Percentiles rank a stretch among this genome's conserved stretches.
Conservation (phyloP, 1,284 basidiomycete species). For the Sporisorium graminicola region DNA sequence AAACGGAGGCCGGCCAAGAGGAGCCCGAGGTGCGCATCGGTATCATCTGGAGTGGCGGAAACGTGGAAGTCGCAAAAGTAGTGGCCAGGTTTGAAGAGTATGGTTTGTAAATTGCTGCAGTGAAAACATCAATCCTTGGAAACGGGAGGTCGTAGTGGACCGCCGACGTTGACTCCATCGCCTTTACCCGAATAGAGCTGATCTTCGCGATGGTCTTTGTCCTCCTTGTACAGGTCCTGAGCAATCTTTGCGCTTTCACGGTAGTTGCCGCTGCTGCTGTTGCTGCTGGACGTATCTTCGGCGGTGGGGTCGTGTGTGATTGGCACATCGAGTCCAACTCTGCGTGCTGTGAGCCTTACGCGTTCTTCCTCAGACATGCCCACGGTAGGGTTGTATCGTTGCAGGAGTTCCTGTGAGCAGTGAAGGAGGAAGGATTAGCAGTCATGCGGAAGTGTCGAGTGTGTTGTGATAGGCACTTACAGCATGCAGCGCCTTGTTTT, state of each 20-base stretch:
- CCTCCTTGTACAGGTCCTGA: conserved; percentile 37
- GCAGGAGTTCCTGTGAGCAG: conserved; percentile 71
- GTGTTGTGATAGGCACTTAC: conserved; percentile 69
- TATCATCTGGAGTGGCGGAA: conserved; percentile 69
- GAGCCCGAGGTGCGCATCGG: conserved; percentile 62
- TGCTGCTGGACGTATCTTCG: not conserved
- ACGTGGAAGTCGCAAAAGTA: conserved; percentile 55
- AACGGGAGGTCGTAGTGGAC: conserved; percentile 41
- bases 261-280: conserved; percentile 19
- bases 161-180: conserved; percentile 46
- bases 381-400: conserved; percentile 83
- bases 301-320: conserved; percentile 26
- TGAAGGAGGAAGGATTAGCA: conserved; percentile 73
- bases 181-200: conserved; percentile 48
- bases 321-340: conserved; percentile 79
- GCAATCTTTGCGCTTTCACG: conserved; percentile 45
- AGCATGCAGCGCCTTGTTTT: conserved; percentile 77
- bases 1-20: conserved; percentile 16
- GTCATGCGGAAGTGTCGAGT: not conserved
- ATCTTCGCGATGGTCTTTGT: conserved; percentile 39
- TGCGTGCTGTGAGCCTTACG: conserved; percentile 82
- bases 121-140: conserved; percentile 20
- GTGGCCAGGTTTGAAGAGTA: conserved; percentile 49
- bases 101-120: conserved; percentile 18
- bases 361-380: conserved; percentile 83